Percentiles rank a stretch among this genome's conserved stretches.
phyloP scores from a whole-genome alignment of 202 grass and related monocot genomes.

The Carex arenaria region DNA sequence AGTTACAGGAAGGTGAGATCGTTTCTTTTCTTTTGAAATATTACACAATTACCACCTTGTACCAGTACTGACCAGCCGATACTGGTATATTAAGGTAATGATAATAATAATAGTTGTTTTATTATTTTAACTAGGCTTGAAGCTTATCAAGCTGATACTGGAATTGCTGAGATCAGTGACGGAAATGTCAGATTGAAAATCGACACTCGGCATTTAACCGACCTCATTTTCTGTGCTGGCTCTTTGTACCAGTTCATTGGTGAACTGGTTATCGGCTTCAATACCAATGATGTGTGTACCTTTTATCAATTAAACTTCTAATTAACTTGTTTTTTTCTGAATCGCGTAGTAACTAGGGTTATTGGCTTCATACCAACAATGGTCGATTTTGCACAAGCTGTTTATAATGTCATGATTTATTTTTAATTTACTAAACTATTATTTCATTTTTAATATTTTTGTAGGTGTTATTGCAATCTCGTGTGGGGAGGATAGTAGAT shows the following conservation, averaged over 20 bases:
- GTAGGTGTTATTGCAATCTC: constrained; percentile 54
- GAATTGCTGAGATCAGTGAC: constrained; percentile 7
- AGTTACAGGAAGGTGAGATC: background rate
- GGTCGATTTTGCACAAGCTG: background rate
- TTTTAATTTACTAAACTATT: background rate
- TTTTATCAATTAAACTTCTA: background rate
- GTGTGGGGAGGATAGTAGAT: constrained; percentile 51
- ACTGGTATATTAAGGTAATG: background rate
- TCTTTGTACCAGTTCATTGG: constrained; percentile 22
- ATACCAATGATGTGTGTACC: background rate
- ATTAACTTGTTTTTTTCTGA: background rate
- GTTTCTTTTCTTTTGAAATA: background rate
- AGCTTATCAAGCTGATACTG: constrained; percentile 2
- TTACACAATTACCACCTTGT: background rate
- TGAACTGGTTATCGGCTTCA: background rate
- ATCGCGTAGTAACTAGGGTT: background rate
- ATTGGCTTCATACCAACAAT: too few relatives aligned
- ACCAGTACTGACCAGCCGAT: background rate
- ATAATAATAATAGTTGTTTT: background rate
- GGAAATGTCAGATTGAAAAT: constrained; percentile 5
- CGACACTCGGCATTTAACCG: background rate
- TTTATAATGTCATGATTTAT: background rate
- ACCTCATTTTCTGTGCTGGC: background rate
- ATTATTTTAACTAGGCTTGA: background rate
- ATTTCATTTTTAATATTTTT: background rate